Evolutionary conservation across 257 asterid species (phyloP).

Genomic region (Linaria vulgaris): DNA sequence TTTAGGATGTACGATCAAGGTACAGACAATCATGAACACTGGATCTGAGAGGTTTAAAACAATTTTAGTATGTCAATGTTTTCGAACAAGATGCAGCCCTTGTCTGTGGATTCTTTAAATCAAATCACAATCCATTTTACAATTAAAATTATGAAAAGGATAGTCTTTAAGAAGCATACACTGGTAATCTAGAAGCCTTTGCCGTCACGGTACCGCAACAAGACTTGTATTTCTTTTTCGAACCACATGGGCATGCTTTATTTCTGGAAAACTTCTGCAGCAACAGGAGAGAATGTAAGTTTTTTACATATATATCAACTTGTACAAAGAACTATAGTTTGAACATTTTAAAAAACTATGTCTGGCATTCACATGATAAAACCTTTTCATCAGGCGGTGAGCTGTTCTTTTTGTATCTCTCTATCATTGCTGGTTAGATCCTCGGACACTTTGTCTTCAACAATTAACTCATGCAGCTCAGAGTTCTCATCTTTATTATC

Average conservation of each 20-base stretch:
- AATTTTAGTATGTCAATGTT: too few species aligned
- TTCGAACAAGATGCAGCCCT: conserved; percentile 16
- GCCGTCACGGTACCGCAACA: conserved; percentile 80
- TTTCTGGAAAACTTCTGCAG: conserved; percentile 69
- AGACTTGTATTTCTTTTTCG: conserved; percentile 83
- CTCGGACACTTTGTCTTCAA: conserved; percentile 32
- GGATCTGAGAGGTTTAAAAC: neutral
- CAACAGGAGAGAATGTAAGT: conserved; percentile 21
- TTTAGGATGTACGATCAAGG: neutral
- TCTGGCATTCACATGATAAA: conserved; percentile 21
- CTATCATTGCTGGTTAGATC: conserved; percentile 37
- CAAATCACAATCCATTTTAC: conserved; percentile 10
- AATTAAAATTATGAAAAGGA: conserved; percentile 5
- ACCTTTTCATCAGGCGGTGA: conserved; percentile 66
- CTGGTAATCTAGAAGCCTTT: conserved; percentile 51
- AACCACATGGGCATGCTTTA: conserved; percentile 86
- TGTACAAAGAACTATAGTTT: conserved; percentile 4
- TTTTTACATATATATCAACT: conserved; percentile 18
- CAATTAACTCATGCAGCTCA: conserved; percentile 29
- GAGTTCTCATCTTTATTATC: conserved; percentile 35
- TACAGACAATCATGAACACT: conserved; percentile 1
- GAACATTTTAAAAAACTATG: conserved; percentile 8
- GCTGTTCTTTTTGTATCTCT: conserved; percentile 31
- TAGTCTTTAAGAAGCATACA: conserved; percentile 45
- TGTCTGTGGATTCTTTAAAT: conserved; percentile 6